phyloP scores from a whole-genome alignment of 441 rosid genomes.

The Bocquillonia castaneifolia region DNA sequence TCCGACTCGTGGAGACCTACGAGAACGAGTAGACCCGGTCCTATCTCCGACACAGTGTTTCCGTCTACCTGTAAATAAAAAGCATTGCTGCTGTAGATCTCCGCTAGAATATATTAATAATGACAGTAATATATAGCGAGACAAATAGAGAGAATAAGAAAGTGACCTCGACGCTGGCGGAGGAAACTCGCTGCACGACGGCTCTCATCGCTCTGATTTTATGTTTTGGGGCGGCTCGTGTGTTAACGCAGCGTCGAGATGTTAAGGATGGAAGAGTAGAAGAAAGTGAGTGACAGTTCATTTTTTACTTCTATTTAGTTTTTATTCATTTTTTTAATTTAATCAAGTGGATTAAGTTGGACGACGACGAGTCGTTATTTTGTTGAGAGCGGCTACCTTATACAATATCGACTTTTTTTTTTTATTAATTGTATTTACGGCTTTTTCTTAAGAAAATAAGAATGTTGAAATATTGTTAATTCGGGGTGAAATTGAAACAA shows the following conservation, averaged over 20 bases:
- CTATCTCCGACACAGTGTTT: constrained; percentile 64
- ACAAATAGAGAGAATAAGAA: neutral
- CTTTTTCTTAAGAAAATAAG: no score
- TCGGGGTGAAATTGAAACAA: no score
- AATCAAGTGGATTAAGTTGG: neutral
- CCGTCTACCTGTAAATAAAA: constrained; percentile 60
- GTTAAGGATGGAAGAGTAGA: neutral
- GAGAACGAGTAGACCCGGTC: constrained; percentile 79
- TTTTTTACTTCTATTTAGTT: neutral
- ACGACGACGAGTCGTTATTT: no score
- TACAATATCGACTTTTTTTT: no score
- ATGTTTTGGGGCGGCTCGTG: neutral
- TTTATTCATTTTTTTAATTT: neutral
- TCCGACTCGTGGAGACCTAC: constrained; percentile 81
- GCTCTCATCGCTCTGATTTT: constrained; percentile 80
- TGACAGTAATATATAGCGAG: neutral
- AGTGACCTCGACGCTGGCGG: constrained; percentile 73
- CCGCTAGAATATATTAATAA: neutral
- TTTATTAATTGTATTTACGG: no score
- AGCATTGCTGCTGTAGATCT: neutral
- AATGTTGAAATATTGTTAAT: no score
- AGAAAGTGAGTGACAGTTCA: neutral
- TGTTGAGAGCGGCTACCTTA: no score
- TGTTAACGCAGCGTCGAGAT: neutral
- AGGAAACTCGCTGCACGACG: constrained; percentile 72